Base-by-base conservation (phyloP, 768 basidiomycete species). In the Terana coerulea region DNA sequence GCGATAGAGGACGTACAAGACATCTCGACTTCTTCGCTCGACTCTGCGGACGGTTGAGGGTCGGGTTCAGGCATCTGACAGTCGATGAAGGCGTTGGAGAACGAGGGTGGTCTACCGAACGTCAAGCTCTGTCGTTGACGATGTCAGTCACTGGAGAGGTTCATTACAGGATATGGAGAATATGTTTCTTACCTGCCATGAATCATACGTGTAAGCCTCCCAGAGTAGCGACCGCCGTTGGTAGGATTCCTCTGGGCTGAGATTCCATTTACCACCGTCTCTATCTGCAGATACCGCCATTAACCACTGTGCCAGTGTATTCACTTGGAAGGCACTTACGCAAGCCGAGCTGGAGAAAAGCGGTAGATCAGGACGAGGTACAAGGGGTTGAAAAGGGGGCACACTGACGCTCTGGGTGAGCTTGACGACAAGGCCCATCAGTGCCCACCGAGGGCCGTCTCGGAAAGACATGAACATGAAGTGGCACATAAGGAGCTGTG, bases 361-460 rank as follows among this genome's bases (percentile, higher is more conserved):
- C 33, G 37, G 10, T 30, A 24, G n/a, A 48, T 35, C 39, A 50
- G 41, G 48, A 50, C 40, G 47, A 47, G 35, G 56, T 66, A 47
- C 64, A 49, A 47, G 42, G 45, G 54, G 48, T 51, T 49, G 22
- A 49, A 49, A 52, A 56, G 56, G 43, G 54, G 41, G 2, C 46
- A 48, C 41, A 69, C 67, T 66, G 48, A 86, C 84, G 67, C 82
- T 82, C 61, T 84, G 82, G 47, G 83, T 81, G 57, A 86, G 65
- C 66, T 87, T 87, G 24, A 84, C 81, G 19, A 80, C 77, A 26
- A 87, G 72, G 41, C 85, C 85, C 82, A 86, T 84, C 45, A 82
- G 67, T 24, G 81, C 76, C 85, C 85, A 87, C 55, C 84, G 72
- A 24, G 83, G 78, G 22, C 77, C 76, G 45, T 80, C 80, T 56